These are phyloP conservation scores for Geotrichum bryndzae DNA, from an alignment of 1,139 yeast genomes.

Conservation along the genomic window DNA sequence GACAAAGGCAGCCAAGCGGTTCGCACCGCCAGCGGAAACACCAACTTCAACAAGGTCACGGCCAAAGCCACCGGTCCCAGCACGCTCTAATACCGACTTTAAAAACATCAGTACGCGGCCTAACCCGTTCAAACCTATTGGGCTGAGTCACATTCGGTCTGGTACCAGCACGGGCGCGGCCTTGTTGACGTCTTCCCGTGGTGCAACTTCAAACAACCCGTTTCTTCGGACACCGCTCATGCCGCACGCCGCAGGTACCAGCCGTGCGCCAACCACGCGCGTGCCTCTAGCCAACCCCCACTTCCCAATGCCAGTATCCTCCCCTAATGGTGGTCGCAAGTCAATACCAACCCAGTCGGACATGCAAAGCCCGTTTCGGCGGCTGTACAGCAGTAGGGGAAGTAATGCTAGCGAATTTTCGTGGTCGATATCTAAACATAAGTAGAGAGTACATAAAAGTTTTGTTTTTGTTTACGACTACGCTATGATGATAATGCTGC, in stretches of 20 bases:
- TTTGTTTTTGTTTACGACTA: background rate
- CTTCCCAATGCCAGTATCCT: background rate
- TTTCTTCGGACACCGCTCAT: background rate
- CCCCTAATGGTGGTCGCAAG: background rate
- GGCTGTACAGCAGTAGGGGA: conserved; percentile 12
- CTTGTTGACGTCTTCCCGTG: background rate
- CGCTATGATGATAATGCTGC: background rate
- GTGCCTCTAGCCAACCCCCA: background rate
- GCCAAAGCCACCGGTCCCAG: background rate
- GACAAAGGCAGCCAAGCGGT: background rate
- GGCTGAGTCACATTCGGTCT: background rate
- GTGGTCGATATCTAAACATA: background rate
- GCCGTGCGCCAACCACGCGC: background rate
- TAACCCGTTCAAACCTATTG: background rate
- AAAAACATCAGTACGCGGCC: background rate
- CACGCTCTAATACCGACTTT: background rate
- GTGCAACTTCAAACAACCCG: background rate
- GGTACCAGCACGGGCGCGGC: background rate
- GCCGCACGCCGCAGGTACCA: background rate
- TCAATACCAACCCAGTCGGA: conserved; percentile 9
- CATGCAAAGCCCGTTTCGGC: conserved; percentile 15
- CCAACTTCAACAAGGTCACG: background rate
- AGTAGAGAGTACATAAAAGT: background rate
- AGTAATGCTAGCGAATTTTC: background rate
- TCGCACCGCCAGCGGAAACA: background rate